These are phyloP conservation scores for Saccharomycopsis sp. DNA, from an alignment of 805 yeast species.

Conservation along the genomic window DNA sequence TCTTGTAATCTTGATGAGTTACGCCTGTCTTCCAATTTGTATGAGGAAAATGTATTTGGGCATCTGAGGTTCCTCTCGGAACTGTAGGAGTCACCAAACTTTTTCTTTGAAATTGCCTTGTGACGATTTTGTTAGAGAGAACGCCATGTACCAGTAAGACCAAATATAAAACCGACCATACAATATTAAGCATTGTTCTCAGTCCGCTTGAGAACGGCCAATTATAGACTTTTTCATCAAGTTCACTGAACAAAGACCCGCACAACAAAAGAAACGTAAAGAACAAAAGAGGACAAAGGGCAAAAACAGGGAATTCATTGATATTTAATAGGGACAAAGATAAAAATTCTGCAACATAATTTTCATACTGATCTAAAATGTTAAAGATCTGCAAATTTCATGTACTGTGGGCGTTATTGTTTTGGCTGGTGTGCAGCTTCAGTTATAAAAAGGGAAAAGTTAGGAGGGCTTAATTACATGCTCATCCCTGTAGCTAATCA, in stretches of 20 bases:
- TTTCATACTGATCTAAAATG: no score
- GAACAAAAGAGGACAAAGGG: no score
- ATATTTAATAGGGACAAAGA: no score
- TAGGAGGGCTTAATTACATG: no score
- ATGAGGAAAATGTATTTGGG: neutral
- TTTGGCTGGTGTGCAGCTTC: no score
- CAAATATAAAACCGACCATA: neutral
- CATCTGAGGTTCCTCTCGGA: neutral
- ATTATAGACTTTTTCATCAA: neutral
- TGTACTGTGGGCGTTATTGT: no score
- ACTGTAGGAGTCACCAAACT: neutral
- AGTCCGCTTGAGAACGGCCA: no score
- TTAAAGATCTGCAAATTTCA: no score
- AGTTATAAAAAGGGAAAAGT: no score
- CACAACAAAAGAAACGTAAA: neutral
- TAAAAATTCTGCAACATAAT: no score
- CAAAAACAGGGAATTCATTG: no score
- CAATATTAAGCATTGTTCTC: neutral
- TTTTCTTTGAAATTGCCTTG: neutral
- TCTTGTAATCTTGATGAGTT: neutral
- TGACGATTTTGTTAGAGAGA: neutral
- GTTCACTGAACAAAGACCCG: neutral
- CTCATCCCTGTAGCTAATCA: no score
- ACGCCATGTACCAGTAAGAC: neutral
- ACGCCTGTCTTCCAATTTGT: neutral